A percentile compares a stretch with the other conserved stretches of the same genome.
Evolutionary conservation across 2,329 filamentous ascomycete genomes (phyloP).

Genomic region (Talaromyces verruculosus): DNA sequence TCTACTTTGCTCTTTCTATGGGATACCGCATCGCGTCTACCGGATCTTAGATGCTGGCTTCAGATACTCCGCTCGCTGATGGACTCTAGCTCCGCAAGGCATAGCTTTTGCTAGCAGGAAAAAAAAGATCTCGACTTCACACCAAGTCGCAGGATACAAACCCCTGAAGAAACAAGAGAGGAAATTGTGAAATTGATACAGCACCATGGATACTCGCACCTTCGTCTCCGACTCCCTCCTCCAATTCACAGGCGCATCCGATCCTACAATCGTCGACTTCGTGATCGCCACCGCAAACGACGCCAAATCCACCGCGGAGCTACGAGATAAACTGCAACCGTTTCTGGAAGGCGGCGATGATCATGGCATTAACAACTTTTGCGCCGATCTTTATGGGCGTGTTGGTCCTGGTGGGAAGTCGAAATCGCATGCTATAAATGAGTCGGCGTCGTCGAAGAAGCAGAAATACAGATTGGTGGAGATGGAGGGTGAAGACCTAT

Average conservation of each 20-base stretch:
- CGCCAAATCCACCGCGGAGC: slow-evolving; percentile 48
- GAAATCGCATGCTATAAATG: not conserved
- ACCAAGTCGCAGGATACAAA: not conserved
- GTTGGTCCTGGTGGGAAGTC: slow-evolving; percentile 22
- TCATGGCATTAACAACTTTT: slow-evolving; percentile 50
- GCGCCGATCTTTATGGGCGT: slow-evolving; percentile 47
- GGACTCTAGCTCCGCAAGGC: slow-evolving; percentile 1
- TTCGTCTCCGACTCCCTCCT: slow-evolving; percentile 54
- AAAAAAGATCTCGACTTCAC: not conserved
- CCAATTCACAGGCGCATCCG: slow-evolving; percentile 56
- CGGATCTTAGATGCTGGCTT: not conserved
- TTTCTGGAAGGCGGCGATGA: slow-evolving; percentile 53
- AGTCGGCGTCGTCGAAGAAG: slow-evolving; percentile 32
- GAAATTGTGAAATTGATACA: not conserved
- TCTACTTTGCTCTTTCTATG: no score
- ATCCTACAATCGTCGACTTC: slow-evolving; percentile 58
- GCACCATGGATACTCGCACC: slow-evolving; percentile 40
- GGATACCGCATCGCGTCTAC: not conserved
- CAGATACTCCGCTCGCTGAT: not conserved
- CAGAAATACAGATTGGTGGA: slow-evolving; percentile 57
- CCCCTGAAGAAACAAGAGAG: not conserved
- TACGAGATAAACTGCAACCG: slow-evolving; percentile 53
- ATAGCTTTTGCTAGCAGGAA: not conserved
- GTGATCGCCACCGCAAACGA: slow-evolving; percentile 55
- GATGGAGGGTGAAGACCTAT: slow-evolving; percentile 49